Percentiles rank a stretch among this genome's conserved stretches.
These are phyloP conservation scores for Aspergillus awamori DNA, from an alignment of 2,329 filamentous ascomycete species.

Conservation along the genomic window DNA sequence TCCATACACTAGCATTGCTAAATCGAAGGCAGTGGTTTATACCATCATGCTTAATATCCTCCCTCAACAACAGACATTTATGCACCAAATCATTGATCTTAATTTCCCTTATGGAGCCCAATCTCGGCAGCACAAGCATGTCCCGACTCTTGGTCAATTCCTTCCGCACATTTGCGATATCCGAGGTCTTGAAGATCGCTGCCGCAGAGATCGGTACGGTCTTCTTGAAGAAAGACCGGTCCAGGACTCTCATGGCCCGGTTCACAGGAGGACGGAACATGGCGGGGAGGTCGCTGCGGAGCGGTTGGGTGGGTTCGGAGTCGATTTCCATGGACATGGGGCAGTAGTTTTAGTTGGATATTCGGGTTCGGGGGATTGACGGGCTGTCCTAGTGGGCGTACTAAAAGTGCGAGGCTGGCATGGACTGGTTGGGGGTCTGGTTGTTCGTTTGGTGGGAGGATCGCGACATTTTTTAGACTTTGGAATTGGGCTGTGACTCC, in stretches of 20 bases:
- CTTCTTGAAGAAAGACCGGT: constrained; percentile 80
- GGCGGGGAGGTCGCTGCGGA: constrained; percentile 33
- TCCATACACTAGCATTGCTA: background rate
- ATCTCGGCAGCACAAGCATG: constrained; percentile 64
- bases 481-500: background rate
- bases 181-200: constrained; percentile 71
- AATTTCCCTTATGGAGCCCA: constrained; percentile 61
- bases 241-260: constrained; percentile 76
- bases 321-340: constrained; percentile 21
- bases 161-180: constrained; percentile 72
- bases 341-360: too few relatives aligned
- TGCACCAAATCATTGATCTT: constrained; percentile 53
- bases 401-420: background rate
- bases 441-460: constrained; percentile 1
- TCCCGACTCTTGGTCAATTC: constrained; percentile 68
- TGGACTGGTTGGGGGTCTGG: background rate
- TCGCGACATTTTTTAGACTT: background rate
- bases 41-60: constrained; percentile 44
- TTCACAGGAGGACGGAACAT: constrained; percentile 81
- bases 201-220: constrained; percentile 77
- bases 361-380: background rate
- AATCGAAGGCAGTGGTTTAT: constrained; percentile 26
- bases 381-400: background rate
- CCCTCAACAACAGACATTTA: constrained; percentile 45
- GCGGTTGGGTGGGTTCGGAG: constrained; percentile 21